Base-by-base conservation (phyloP, 495 filamentous ascomycete genomes). In the Terfezia boudieri region DNA sequence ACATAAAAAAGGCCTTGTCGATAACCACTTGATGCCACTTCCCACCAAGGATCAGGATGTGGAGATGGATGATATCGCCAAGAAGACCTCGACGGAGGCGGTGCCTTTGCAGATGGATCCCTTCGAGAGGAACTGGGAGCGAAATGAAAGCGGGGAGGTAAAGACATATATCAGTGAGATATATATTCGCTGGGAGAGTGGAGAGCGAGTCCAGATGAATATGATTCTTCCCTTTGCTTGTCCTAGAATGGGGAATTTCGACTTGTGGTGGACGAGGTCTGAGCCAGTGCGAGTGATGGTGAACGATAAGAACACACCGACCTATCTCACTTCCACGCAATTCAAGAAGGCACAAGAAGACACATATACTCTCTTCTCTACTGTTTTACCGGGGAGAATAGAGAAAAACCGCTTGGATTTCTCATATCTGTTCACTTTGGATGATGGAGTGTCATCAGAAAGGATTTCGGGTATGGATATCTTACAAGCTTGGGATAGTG, bases 21-120 rank as follows among this genome's bases (percentile, higher is more conserved):
- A 87, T 52, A 75, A 93, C 46, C 76, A 93, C 58, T 71, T 95
- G 1, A 69, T 94, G 54, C 89, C 90, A 1, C 57, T 75, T 9
- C 56, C 36, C 32, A 26, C 17, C 4, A 53, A 54, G n/a, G 65
- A 60, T 1, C 60, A 67, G 16, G 67, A 73, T 23, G 55, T 71
- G 9, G 36, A 66, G 9, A 56, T 58, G 12, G 69, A 60, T n/a
- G 54, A 66, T 23, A 55, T 73, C 5, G 72, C 75, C 51, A 68
- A 68, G 26, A 64, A 73, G 9, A 62, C 65, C 7, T 67, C 73
- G n/a, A 61, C 78, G 9, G 62, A 74, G 9, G 60, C 70, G 16
- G 80, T 82, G 2, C 66, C 70, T 9, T 72, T 70, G 37, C 71
- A 75, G 58, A 69, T 78, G 53, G 75, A 83, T 59, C 82, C 84